Evolutionary conservation across 768 basidiomycete species (phyloP), one percentile per base, ranked within the genome.

Genomic region (Serendipita indica): DNA sequence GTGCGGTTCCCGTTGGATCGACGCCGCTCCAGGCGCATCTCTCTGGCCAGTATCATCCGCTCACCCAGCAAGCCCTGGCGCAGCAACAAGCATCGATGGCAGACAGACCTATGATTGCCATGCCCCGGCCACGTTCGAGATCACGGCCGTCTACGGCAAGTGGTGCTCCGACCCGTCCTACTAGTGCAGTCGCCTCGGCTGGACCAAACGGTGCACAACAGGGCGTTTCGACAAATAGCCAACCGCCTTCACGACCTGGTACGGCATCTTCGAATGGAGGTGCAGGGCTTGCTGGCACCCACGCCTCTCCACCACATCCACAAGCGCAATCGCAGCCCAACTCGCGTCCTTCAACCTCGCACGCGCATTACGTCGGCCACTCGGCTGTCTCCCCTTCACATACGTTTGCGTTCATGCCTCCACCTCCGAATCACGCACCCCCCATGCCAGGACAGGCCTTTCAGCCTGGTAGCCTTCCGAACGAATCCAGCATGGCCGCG

Each of bases 401-500:
- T 32, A 22, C 49, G 30, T 54, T 54, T 32, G 49, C 49, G 30
- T 54, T 22, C 30, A 54, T 32, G 49, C 49, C 30, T 4, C 49
- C 49, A 16, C 49, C 49, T 22, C 49, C 49, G 16, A 18, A n/a
- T 3, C 41, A 43, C 27, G 5, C 41, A 25, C 41, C 41, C 16
- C 41, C 41, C 27, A 3, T 43, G 16, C 5, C 41, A 4, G n/a
- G n/a, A n/a, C 41, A 67, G 63, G 3, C 67, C 66, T 5, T 62
- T 68, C 59, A 66, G 69, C 7, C 72, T 71, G 7, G 63, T 71
- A 18, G 72, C 71, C 14, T 69, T 69, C n/a, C 70, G 66, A 5
- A 63, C 61, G 12, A 62, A 59, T 54, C 62, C 18, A 39, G 27
- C 30, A 39, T 52, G 49, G 60, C 60, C 61, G 60, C 66, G 32